Percentiles rank a stretch among this genome's conserved stretches.
phyloP scores from a whole-genome alignment of 2,329 filamentous ascomycete species.

The Fusarium buxicola region DNA sequence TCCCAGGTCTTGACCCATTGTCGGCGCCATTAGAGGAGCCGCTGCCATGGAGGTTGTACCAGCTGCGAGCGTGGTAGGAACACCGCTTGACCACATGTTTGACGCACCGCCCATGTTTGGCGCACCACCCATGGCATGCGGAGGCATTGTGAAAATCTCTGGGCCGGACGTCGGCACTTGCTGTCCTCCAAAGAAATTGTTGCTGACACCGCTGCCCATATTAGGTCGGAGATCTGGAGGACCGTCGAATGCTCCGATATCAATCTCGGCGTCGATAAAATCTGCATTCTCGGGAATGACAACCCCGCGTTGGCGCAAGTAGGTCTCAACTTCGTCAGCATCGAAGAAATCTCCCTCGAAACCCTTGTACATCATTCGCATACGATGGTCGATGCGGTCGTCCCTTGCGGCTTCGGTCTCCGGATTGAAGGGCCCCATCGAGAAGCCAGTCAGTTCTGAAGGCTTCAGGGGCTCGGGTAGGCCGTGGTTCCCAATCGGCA shows the following conservation, averaged over 20 bases:
- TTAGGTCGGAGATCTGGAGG: conserved; percentile 14
- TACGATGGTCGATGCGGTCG: conserved; percentile 56
- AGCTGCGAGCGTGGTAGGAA: conserved; percentile 22
- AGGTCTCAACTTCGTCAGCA: conserved; percentile 79
- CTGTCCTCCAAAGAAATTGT: conserved; percentile 27
- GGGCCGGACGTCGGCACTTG: conserved; percentile 7
- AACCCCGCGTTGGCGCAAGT: conserved; percentile 73
- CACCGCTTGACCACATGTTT: conserved; percentile 28
- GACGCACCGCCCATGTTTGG: neutral
- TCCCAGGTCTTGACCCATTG: conserved; percentile 17
- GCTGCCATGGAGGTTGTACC: conserved; percentile 19
- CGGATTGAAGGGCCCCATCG: conserved; percentile 62
- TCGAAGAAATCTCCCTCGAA: conserved; percentile 84
- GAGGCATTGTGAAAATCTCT: conserved; percentile 13
- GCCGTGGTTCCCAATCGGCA: conserved; percentile 54
- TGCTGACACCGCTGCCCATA: neutral
- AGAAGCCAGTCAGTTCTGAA: conserved; percentile 43
- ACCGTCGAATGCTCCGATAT: conserved; percentile 54
- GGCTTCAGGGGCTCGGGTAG: conserved; percentile 43
- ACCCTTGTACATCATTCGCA: conserved; percentile 67
- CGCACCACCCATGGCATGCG: conserved; percentile 3
- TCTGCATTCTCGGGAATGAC: conserved; percentile 70
- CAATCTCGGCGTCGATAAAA: conserved; percentile 69
- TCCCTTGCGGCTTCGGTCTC: conserved; percentile 56
- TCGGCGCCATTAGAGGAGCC: conserved; percentile 11